phyloP scores from a whole-genome alignment of 352 stramenopile species.

The Thalassiosira pacifica region DNA sequence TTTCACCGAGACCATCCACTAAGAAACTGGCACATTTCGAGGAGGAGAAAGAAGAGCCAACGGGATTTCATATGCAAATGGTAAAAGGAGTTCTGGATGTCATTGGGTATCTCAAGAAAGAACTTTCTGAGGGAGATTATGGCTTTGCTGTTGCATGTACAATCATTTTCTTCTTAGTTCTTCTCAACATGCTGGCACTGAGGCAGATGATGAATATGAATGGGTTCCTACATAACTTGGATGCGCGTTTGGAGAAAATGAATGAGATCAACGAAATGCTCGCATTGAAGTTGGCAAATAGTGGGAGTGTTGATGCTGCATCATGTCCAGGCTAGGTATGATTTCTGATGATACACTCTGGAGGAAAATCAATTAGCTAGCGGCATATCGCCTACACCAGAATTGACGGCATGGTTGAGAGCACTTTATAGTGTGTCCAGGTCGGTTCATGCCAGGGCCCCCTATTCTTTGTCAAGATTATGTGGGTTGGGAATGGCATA shows the following conservation, averaged over 20 bases:
- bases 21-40: constrained; percentile 3
- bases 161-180: constrained; percentile 32
- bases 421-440: too few relatives aligned
- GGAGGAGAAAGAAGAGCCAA: not conserved
- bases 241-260: constrained; percentile 26
- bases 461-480: too few relatives aligned
- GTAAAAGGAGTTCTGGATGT: constrained; percentile 10
- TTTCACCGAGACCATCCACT: constrained; percentile 23
- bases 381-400: too few relatives aligned
- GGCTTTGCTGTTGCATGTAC: constrained; percentile 1
- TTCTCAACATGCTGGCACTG: constrained; percentile 40
- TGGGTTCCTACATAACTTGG: constrained; percentile 30
- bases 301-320: not conserved
- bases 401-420: too few relatives aligned
- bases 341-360: too few relatives aligned
- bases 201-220: constrained; percentile 42
- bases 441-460: too few relatives aligned
- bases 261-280: not conserved
- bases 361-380: too few relatives aligned
- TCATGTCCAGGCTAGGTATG: too few relatives aligned
- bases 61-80: not conserved
- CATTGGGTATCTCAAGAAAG: constrained; percentile 16
- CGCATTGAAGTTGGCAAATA: not conserved
- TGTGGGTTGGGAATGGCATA: too few relatives aligned
- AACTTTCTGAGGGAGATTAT: constrained; percentile 10